Percentiles rank a stretch among this genome's conserved stretches.
Conservation (phyloP, 108 stramenopile species). For the Pseudonitzschia delicatissima region DNA sequence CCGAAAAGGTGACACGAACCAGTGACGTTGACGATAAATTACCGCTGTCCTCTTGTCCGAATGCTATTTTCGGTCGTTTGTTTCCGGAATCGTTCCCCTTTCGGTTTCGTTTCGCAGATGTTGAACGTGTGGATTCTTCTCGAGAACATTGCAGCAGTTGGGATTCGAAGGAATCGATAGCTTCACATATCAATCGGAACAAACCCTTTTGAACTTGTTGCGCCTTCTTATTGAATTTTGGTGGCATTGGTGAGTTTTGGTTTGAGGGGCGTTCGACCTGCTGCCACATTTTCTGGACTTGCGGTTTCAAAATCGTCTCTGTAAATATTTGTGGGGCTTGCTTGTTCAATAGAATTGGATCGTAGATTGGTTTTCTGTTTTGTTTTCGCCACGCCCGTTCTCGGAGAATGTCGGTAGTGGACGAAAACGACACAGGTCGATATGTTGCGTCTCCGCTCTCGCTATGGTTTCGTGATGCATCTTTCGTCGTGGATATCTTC, state of each 20-base stretch:
- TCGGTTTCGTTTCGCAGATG: neutral
- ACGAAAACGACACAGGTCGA: neutral
- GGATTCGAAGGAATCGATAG: constrained; percentile 12
- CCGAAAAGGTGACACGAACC: constrained; percentile 43
- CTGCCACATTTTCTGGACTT: constrained; percentile 22
- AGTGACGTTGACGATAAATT: constrained; percentile 4
- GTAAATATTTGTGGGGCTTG: constrained; percentile 13
- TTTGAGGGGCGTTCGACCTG: neutral
- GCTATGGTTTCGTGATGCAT: neutral
- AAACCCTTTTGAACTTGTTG: constrained; percentile 19
- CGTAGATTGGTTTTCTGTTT: neutral
- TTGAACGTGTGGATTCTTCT: neutral
- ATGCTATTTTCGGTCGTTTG: constrained; percentile 43
- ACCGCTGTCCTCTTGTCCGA: neutral
- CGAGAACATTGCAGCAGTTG: constrained; percentile 22
- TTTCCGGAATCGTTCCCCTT: neutral
- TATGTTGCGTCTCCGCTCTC: neutral
- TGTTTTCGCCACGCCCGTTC: neutral
- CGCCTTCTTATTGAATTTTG: constrained; percentile 26
- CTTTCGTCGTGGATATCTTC: neutral
- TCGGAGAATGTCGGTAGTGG: constrained; percentile 15
- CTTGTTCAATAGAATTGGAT: constrained; percentile 24
- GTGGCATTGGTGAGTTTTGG: constrained; percentile 8
- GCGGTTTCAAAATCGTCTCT: constrained; percentile 8
- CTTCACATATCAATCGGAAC: constrained; percentile 6